Conservation (phyloP, 345 rosid genomes). For the Lagerstroemia speciosa region DNA sequence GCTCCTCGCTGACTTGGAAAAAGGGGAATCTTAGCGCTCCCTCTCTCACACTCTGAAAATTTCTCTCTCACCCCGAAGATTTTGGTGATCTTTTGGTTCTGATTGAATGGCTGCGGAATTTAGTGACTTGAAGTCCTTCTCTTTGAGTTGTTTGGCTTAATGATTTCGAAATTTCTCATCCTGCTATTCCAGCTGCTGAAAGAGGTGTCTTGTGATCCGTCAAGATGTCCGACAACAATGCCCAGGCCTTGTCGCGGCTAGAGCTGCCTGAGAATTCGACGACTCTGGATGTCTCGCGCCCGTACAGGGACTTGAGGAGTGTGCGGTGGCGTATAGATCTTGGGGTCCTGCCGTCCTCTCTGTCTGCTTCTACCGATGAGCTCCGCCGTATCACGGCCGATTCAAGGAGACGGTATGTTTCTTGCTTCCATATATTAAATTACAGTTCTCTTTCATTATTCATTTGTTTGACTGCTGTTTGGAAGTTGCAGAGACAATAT, state of each 20-base stretch:
- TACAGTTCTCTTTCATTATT: not conserved
- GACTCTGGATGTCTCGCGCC: not conserved
- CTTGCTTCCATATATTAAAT: not conserved
- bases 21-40: not conserved
- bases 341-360: conserved; percentile 53
- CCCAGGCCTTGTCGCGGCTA: not conserved
- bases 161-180: not conserved
- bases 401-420: conserved; percentile 63
- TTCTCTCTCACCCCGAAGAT: not conserved
- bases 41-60: not conserved
- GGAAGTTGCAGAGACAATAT: not conserved
- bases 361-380: conserved; percentile 55
- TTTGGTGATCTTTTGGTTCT: not conserved
- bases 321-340: conserved; percentile 88
- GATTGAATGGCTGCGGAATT: not conserved
- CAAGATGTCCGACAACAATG: not conserved
- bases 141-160: not conserved
- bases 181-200: not conserved
- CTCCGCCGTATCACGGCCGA: conserved; percentile 81
- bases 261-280: conserved; percentile 1
- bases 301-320: conserved; percentile 36
- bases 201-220: not conserved
- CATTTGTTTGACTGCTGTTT: not conserved
- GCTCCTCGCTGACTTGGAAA: not conserved
- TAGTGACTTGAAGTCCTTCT: not conserved